These are phyloP conservation scores for Pseudogymnoascus sp. DNA, from an alignment of 2,329 filamentous ascomycete genomes.

Conservation along the genomic window DNA sequence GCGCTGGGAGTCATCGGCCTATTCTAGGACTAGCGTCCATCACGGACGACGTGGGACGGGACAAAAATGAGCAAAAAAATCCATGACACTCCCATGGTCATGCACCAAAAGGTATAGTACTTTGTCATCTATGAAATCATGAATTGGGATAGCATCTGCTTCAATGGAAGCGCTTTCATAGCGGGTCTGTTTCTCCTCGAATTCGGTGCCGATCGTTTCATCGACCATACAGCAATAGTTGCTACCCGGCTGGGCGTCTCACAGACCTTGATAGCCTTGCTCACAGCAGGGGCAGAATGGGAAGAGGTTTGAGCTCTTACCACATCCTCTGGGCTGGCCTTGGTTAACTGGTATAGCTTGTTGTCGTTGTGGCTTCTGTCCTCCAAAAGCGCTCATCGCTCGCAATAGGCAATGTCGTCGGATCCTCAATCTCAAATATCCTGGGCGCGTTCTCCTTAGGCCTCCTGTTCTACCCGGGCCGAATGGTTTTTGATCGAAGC, in stretches of 20 bases:
- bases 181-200: conserved; percentile 41
- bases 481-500: conserved; percentile 37
- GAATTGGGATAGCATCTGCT: conserved; percentile 30
- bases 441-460: conserved; percentile 47
- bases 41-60: background rate
- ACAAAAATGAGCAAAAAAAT: background rate
- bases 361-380: conserved; percentile 40
- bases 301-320: conserved; percentile 37
- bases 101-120: conserved; percentile 25
- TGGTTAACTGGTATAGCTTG: conserved; percentile 29
- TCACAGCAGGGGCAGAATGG: conserved; percentile 46
- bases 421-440: conserved; percentile 46
- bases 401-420: conserved; percentile 45
- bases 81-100: background rate
- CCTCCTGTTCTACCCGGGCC: conserved; percentile 33
- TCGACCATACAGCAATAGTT: conserved; percentile 41
- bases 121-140: conserved; percentile 16
- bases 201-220: conserved; percentile 42
- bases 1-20: background rate
- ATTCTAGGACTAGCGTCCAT: background rate
- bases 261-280: conserved; percentile 39
- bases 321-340: background rate
- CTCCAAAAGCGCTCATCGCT: conserved; percentile 37
- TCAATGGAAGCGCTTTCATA: conserved; percentile 36
- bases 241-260: conserved; percentile 37